A percentile compares a stretch with the other conserved stretches of the same genome.
Evolutionary conservation across 192 early-diverging fungal genomes (phyloP).

Genomic region (Spizellomyces sp.): DNA sequence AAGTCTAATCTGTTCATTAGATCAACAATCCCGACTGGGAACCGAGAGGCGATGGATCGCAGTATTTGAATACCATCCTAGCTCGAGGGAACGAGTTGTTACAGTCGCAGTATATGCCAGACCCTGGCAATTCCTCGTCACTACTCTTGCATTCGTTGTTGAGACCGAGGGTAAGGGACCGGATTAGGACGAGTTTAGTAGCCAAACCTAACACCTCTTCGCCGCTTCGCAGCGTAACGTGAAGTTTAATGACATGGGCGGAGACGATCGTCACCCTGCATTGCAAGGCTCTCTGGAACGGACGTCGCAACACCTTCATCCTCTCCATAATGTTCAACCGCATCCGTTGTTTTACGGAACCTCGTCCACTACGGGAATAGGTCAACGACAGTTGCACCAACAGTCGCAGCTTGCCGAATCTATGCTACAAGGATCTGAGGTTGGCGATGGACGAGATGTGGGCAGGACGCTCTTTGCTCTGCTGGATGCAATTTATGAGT

Average conservation of each 20-base stretch:
- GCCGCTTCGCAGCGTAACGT: constrained; percentile 23
- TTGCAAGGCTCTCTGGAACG: too few species aligned
- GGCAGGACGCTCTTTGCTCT: constrained; percentile 44
- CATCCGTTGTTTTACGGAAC: neutral
- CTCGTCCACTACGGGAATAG: too few species aligned
- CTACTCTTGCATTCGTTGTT: constrained; percentile 25
- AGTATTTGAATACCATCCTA: constrained; percentile 72
- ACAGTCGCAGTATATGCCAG: constrained; percentile 7
- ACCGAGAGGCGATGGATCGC: constrained; percentile 74
- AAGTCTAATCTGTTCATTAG: constrained; percentile 30
- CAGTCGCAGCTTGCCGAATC: constrained; percentile 9
- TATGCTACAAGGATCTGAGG: constrained; percentile 21
- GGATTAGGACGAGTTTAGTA: too few species aligned
- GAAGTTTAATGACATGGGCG: constrained; percentile 16
- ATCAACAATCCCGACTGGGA: constrained; percentile 94
- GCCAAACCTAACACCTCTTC: neutral
- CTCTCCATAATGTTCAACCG: neutral
- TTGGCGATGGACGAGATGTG: constrained; percentile 19
- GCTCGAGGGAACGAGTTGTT: constrained; percentile 3
- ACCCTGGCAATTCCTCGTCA: constrained; percentile 14
- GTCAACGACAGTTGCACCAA: neutral
- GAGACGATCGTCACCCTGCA: constrained; percentile 1
- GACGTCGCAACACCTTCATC: neutral
- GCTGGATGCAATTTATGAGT: constrained; percentile 47
- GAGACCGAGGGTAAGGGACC: constrained; percentile 20